phyloP scores from a whole-genome alignment of 2,329 filamentous ascomycete species.

The Aspergillus sp. region DNA sequence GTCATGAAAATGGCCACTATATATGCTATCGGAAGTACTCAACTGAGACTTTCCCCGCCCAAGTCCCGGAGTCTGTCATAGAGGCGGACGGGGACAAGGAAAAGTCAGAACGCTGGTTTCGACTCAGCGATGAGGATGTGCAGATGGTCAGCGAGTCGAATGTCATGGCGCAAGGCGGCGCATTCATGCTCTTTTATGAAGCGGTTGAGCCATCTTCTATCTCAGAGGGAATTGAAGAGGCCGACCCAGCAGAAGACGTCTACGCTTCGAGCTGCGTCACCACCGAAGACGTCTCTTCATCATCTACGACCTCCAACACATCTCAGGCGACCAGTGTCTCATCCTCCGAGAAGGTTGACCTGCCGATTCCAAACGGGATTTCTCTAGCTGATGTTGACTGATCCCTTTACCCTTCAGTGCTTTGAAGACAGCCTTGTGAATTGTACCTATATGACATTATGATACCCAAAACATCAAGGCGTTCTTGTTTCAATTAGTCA shows the following conservation, averaged over 20 bases:
- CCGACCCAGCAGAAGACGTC: slow-evolving; percentile 7
- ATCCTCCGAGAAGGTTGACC: slow-evolving; percentile 13
- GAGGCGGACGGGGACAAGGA: slow-evolving; percentile 33
- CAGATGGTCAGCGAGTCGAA: slow-evolving; percentile 67
- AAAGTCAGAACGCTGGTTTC: slow-evolving; percentile 70
- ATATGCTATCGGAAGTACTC: slow-evolving; percentile 80
- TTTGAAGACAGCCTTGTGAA: no score
- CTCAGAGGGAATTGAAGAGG: neutral
- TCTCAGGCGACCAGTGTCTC: slow-evolving; percentile 32
- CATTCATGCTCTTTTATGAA: slow-evolving; percentile 98
- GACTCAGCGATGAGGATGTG: slow-evolving; percentile 86
- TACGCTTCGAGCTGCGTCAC: slow-evolving; percentile 18
- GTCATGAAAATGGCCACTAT: slow-evolving; percentile 95
- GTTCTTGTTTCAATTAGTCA: no score
- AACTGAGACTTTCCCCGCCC: slow-evolving; percentile 30
- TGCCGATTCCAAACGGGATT: neutral
- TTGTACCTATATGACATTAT: slow-evolving; percentile 3
- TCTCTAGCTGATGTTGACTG: slow-evolving; percentile 12
- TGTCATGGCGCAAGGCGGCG: slow-evolving; percentile 73
- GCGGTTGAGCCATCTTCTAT: slow-evolving; percentile 49
- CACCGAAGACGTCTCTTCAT: slow-evolving; percentile 25
- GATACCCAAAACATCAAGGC: slow-evolving; percentile 15
- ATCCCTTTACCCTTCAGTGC: neutral
- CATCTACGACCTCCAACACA: slow-evolving; percentile 25
- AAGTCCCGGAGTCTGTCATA: slow-evolving; percentile 29